A percentile compares a stretch with the other conserved stretches of the same genome.
Conservation (phyloP, 2,329 filamentous ascomycete species). For the Fusarium sp. region DNA sequence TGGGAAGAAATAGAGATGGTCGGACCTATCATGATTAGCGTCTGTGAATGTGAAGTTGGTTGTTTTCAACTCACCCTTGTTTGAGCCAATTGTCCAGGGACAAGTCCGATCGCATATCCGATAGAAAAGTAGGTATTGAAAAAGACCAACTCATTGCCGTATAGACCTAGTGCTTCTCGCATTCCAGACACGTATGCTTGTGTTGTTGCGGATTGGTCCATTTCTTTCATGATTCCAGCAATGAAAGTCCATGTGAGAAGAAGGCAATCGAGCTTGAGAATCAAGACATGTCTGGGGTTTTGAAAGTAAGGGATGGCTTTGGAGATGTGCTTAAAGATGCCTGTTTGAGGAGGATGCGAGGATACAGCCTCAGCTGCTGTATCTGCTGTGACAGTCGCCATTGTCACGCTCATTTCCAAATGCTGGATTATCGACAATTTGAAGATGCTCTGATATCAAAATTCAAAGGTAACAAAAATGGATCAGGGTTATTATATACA, state of each 20-base stretch:
- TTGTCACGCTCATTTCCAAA: neutral
- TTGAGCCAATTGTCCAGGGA: constrained; percentile 56
- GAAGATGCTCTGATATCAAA: neutral
- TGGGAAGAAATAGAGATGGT: constrained; percentile 57
- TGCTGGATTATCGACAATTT: neutral
- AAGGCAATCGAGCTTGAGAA: constrained; percentile 54
- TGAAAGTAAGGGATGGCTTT: constrained; percentile 46
- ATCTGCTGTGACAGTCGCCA: constrained; percentile 9
- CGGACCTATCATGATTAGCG: constrained; percentile 44
- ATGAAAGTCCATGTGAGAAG: constrained; percentile 55
- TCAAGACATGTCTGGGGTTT: constrained; percentile 51
- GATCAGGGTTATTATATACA: constrained; percentile 40
- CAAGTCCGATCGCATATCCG: constrained; percentile 68
- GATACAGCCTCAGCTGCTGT: constrained; percentile 1
- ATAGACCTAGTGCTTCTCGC: constrained; percentile 52
- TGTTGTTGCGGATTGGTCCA: constrained; percentile 56
- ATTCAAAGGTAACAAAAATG: constrained; percentile 8
- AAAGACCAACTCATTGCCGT: constrained; percentile 68
- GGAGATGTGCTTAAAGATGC: constrained; percentile 39
- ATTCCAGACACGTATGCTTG: constrained; percentile 57
- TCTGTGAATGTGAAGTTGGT: rapidly evolving
- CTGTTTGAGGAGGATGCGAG: constrained; percentile 27
- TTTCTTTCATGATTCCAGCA: constrained; percentile 55
- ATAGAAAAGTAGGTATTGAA: constrained; percentile 67
- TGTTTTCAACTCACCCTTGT: constrained; percentile 45